phyloP scores from a whole-genome alignment of 1,139 yeast genomes.

The Saccharomyces pastorianus region DNA sequence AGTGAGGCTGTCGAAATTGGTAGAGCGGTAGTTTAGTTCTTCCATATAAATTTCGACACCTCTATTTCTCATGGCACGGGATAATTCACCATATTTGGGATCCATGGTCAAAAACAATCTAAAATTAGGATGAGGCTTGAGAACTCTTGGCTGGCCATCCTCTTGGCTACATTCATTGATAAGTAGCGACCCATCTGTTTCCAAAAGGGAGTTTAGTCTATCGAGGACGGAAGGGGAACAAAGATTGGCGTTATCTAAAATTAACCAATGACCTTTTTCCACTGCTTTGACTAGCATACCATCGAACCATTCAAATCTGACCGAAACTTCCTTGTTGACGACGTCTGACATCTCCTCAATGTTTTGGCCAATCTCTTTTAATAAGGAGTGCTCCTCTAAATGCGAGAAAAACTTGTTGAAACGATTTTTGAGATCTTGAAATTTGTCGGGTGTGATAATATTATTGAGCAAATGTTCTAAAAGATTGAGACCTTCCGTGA shows the following conservation, averaged over 20 bases:
- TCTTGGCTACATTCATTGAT: constrained; percentile 80
- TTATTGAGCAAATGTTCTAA: constrained; percentile 24
- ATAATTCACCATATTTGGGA: constrained; percentile 88
- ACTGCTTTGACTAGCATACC: constrained; percentile 90
- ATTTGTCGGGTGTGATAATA: constrained; percentile 29
- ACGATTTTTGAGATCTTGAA: constrained; percentile 30
- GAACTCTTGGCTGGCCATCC: constrained; percentile 73
- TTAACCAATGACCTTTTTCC: constrained; percentile 85
- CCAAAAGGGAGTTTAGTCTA: constrained; percentile 82
- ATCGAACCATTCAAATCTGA: constrained; percentile 90
- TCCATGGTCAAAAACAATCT: constrained; percentile 82
- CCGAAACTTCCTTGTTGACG: constrained; percentile 33
- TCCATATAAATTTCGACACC: constrained; percentile 78
- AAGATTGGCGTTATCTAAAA: constrained; percentile 88
- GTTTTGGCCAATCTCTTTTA: constrained; percentile 21
- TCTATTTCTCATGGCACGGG: constrained; percentile 97
- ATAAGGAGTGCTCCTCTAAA: constrained; percentile 23
- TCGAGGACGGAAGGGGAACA: constrained; percentile 95
- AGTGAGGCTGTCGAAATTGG: constrained; percentile 42
- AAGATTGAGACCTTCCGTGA: constrained; percentile 26
- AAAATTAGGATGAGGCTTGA: constrained; percentile 78
- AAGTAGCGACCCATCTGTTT: constrained; percentile 72
- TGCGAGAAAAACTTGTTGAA: constrained; percentile 28
- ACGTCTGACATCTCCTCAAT: constrained; percentile 17
- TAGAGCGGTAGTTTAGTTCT: constrained; percentile 42